phyloP scores from a whole-genome alignment of 2,329 filamentous ascomycete species.

The Diaporthe batatas region DNA sequence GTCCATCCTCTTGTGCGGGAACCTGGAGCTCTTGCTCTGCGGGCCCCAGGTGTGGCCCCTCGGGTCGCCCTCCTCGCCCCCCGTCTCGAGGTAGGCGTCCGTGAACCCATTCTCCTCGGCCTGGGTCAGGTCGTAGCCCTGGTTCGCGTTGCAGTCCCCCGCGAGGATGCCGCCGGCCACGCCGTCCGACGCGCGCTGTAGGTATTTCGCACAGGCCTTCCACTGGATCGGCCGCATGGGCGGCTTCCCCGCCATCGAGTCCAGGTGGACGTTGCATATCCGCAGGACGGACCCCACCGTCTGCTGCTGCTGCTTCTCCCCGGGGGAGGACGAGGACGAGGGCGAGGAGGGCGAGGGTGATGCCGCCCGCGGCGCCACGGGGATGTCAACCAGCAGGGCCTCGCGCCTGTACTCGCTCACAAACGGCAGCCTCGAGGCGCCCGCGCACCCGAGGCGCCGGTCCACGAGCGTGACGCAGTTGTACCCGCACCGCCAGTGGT shows the following conservation, averaged over 20 bases:
- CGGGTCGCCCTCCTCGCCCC: conserved; percentile 61
- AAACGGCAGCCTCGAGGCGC: conserved; percentile 64
- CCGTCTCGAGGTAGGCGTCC: conserved; percentile 65
- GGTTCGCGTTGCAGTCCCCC: conserved; percentile 69
- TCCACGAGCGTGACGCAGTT: conserved; percentile 69
- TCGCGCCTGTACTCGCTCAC: conserved; percentile 60
- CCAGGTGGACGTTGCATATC: conserved; percentile 39
- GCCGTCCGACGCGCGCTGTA: conserved; percentile 51
- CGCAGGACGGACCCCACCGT: conserved; percentile 8
- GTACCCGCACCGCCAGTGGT: conserved; percentile 56
- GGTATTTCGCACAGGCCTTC: conserved; percentile 42
- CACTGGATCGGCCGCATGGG: conserved; percentile 36
- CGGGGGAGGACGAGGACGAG: too few species aligned
- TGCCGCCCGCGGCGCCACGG: conserved; percentile 40
- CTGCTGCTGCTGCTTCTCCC: too few species aligned
- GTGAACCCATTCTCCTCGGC: conserved; percentile 60
- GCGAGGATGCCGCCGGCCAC: conserved; percentile 60
- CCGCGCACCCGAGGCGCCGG: conserved; percentile 54
- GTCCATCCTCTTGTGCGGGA: conserved; percentile 66
- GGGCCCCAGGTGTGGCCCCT: conserved; percentile 69
- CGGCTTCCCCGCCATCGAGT: conserved; percentile 35
- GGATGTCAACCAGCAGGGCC: conserved; percentile 64
- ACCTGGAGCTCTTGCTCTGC: conserved; percentile 58
- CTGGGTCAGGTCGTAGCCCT: conserved; percentile 62
- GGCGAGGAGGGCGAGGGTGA: too few species aligned